Percentiles rank a stretch among this genome's conserved stretches.
Evolutionary conservation across 768 basidiomycete genomes (phyloP).

Genomic region (Lepiota brunneoincarnata): DNA sequence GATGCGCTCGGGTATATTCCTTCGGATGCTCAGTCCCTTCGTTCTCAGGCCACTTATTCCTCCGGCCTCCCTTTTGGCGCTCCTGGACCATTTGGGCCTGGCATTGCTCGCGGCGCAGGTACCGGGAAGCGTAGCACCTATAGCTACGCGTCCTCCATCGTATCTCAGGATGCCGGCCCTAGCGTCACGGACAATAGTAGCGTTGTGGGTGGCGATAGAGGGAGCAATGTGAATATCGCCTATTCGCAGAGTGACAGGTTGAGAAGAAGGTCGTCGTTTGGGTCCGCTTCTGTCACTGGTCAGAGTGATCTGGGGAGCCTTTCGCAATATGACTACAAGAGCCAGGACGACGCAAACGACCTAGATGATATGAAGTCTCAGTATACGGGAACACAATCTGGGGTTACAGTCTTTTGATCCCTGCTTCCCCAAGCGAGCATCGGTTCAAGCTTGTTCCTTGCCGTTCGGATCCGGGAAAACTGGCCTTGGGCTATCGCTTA

Average conservation of each 20-base stretch:
- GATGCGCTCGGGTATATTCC: constrained; percentile 93
- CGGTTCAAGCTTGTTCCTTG: neutral
- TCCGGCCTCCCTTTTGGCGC: constrained; percentile 84
- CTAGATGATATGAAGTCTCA: constrained; percentile 88
- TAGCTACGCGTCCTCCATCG: constrained; percentile 87
- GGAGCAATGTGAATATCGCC: constrained; percentile 58
- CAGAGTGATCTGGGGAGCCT: constrained; percentile 77
- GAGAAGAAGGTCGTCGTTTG: constrained; percentile 72
- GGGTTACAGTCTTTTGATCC: constrained; percentile 81
- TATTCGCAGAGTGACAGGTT: constrained; percentile 92
- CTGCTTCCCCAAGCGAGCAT: neutral
- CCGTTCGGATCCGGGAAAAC: neutral
- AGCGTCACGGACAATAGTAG: constrained; percentile 58
- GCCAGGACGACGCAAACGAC: constrained; percentile 79
- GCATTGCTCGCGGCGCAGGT: constrained; percentile 58
- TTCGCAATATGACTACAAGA: constrained; percentile 82
- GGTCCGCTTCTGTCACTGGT: constrained; percentile 65
- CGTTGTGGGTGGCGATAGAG: constrained; percentile 52
- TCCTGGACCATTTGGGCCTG: constrained; percentile 67
- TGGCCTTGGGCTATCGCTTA: constrained; percentile 1
- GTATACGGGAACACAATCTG: constrained; percentile 81
- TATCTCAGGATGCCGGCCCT: constrained; percentile 87
- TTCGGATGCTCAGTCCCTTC: constrained; percentile 91
- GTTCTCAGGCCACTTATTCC: constrained; percentile 95
- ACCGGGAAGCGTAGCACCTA: constrained; percentile 76